These are phyloP conservation scores for Neospermospora avenae DNA, from an alignment of 2,329 filamentous ascomycete species.

Conservation along the genomic window DNA sequence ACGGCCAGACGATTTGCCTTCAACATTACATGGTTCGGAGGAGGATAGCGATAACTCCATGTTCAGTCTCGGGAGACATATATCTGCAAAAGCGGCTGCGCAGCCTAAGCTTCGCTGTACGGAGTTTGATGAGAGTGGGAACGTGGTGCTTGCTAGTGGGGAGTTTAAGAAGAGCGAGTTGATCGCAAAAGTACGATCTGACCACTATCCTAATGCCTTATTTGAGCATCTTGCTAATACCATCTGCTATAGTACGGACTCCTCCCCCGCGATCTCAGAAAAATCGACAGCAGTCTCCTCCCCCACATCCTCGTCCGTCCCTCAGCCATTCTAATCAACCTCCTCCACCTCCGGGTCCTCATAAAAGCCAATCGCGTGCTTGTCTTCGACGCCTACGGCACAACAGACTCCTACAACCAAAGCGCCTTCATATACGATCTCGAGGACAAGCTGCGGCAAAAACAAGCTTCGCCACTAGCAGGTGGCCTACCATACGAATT, in stretches of 20 bases:
- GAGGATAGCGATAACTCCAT: conserved; percentile 58
- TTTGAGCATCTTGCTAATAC: conserved; percentile 19
- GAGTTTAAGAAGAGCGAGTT: conserved; percentile 98
- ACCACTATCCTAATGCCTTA: conserved; percentile 22
- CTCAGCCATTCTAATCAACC: conserved; percentile 88
- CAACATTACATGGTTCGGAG: conserved; percentile 48
- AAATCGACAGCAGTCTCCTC: conserved; percentile 94
- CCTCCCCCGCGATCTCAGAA: conserved; percentile 88
- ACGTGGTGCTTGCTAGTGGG: conserved; percentile 87
- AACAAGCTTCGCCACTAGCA: conserved; percentile 54
- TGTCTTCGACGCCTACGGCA: conserved; percentile 94
- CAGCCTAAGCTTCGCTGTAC: conserved; percentile 89
- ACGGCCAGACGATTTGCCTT: conserved; percentile 57
- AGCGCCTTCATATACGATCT: conserved; percentile 98
- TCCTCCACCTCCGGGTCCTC: conserved; percentile 92
- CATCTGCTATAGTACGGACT: conserved; percentile 68
- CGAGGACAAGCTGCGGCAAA: conserved; percentile 86
- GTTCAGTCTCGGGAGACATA: conserved; percentile 66
- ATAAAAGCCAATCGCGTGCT: conserved; percentile 94
- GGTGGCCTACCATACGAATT: conserved; percentile 87
- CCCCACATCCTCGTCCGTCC: conserved; percentile 94
- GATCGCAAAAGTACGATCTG: conserved; percentile 72
- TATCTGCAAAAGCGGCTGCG: conserved; percentile 73
- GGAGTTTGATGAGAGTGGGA: conserved; percentile 88
- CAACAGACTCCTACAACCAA: conserved; percentile 90